A percentile compares a stretch with the other conserved stretches of the same genome.
Evolutionary conservation across 176 grass and related monocot species (phyloP).

Genomic region (Paspalum vaginatum): DNA sequence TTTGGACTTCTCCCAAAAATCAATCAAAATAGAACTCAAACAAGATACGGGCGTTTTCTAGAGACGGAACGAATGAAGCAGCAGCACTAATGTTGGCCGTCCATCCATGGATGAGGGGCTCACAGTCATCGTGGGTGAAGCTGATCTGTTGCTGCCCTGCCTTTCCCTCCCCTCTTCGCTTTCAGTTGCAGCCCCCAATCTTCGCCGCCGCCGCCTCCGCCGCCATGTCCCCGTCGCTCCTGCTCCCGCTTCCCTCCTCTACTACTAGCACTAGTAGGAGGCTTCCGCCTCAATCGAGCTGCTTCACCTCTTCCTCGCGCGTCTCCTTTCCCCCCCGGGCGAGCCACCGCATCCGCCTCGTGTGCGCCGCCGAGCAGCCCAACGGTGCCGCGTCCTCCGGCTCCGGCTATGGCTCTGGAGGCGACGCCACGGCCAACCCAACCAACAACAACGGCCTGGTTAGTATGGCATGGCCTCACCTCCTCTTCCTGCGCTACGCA

Average conservation of each 20-base stretch:
- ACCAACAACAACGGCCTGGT: constrained; percentile 42
- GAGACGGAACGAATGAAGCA: too few relatives aligned
- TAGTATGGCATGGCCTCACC: not conserved
- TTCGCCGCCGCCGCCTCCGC: not conserved
- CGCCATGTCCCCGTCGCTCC: constrained; percentile 44
- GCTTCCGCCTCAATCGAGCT: not conserved
- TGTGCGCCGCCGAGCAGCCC: constrained; percentile 28
- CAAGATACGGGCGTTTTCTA: too few relatives aligned
- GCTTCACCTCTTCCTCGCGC: not conserved
- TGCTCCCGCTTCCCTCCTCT: constrained; percentile 26
- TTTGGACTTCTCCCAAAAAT: too few relatives aligned
- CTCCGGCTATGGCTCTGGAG: constrained; percentile 4
- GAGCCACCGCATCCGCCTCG: constrained; percentile 17
- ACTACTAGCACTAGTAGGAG: not conserved
- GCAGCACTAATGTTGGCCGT: not conserved
- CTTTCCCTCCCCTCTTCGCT: not conserved
- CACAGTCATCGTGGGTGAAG: not conserved
- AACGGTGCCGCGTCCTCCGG: constrained; percentile 40
- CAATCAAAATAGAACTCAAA: too few relatives aligned
- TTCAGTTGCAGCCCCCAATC: not conserved
- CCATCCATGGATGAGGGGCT: not conserved
- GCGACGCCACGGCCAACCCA: constrained; percentile 28
- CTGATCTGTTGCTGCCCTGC: not conserved
- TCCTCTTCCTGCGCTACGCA: not conserved
- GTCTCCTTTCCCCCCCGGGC: constrained; percentile 20